Conservation (phyloP, 2,329 filamentous ascomycete species). For the Aureobasidium sp. region DNA sequence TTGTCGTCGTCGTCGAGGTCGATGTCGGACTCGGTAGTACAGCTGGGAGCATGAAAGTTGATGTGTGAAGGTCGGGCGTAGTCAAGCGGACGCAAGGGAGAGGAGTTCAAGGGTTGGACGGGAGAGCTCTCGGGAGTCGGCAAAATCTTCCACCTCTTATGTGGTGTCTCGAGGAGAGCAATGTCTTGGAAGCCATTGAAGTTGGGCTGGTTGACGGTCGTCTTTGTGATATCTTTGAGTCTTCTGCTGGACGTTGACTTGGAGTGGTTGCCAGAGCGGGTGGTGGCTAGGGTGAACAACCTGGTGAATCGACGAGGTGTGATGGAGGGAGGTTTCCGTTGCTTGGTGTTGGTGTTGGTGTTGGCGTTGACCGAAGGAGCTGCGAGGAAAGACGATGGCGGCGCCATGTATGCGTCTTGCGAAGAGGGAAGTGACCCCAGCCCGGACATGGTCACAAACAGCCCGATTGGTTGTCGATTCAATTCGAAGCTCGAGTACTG, state of each 20-base stretch:
- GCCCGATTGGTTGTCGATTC: too few species aligned
- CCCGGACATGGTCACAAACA: slow-evolving; percentile 18
- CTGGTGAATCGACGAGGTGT: slow-evolving; percentile 57
- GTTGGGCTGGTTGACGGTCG: slow-evolving; percentile 44
- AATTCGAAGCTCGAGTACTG: too few species aligned
- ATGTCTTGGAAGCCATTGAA: slow-evolving; percentile 29
- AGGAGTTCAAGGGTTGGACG: slow-evolving; percentile 23
- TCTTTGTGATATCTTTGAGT: slow-evolving; percentile 55
- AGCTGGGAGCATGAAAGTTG: too few species aligned
- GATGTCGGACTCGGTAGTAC: too few species aligned
- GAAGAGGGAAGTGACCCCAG: slow-evolving; percentile 26
- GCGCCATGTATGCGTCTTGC: slow-evolving; percentile 38
- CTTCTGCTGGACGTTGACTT: slow-evolving; percentile 48
- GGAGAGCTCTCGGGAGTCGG: slow-evolving; percentile 51
- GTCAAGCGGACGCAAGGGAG: slow-evolving; percentile 17
- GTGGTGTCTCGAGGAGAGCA: slow-evolving; percentile 24
- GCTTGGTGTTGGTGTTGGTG: slow-evolving; percentile 29
- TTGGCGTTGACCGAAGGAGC: too few species aligned
- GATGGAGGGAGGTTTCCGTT: slow-evolving; percentile 53
- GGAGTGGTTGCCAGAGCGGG: slow-evolving; percentile 28
- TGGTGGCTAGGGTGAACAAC: slow-evolving; percentile 52
- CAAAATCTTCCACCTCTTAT: slow-evolving; percentile 49
- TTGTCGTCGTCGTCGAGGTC: slow-evolving; percentile 20
- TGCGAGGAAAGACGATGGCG: too few species aligned
- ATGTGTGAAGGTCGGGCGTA: slow-evolving; percentile 19